Conservation (phyloP, 371 early-diverging fungal species). For the Rhizopus sp. region DNA sequence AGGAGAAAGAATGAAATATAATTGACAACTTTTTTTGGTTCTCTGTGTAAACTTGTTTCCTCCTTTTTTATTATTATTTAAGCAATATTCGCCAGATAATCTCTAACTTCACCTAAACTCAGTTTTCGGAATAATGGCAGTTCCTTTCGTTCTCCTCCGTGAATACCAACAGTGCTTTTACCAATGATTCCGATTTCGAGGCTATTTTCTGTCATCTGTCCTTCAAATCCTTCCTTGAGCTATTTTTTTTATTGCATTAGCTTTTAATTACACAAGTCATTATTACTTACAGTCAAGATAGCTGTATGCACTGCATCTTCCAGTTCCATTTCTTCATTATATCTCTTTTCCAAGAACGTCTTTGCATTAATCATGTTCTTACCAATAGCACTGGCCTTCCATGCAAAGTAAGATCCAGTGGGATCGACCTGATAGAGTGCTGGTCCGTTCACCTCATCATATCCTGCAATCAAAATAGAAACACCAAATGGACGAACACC, state of each 20-base stretch:
- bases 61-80: slow-evolving; percentile 41
- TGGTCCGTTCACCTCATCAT: slow-evolving; percentile 87
- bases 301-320: slow-evolving; percentile 99
- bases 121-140: slow-evolving; percentile 78
- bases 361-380: slow-evolving; percentile 98
- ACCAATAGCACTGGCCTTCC: slow-evolving; percentile 99
- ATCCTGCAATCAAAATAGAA: slow-evolving; percentile 95
- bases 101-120: slow-evolving; percentile 82
- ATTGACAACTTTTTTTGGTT: slow-evolving; percentile 4
- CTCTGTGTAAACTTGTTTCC: slow-evolving; percentile 2
- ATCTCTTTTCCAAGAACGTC: slow-evolving; percentile 97
- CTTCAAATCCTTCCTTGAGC: slow-evolving; percentile 97
- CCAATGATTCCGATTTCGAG: slow-evolving; percentile 95
- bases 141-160: slow-evolving; percentile 56
- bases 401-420: slow-evolving; percentile 96
- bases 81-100: slow-evolving; percentile 93
- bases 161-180: slow-evolving; percentile 60
- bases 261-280: background rate
- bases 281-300: slow-evolving; percentile 75
- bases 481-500: slow-evolving; percentile 99
- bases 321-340: slow-evolving; percentile 89
- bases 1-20: slow-evolving; percentile 11
- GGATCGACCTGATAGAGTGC: slow-evolving; percentile 98
- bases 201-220: slow-evolving; percentile 90
- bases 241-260: slow-evolving; percentile 7